A percentile compares a stretch with the other conserved stretches of the same genome.
These are phyloP conservation scores for Erysimum pusillum DNA, from an alignment of 441 rosid species.

Conservation along the genomic window DNA sequence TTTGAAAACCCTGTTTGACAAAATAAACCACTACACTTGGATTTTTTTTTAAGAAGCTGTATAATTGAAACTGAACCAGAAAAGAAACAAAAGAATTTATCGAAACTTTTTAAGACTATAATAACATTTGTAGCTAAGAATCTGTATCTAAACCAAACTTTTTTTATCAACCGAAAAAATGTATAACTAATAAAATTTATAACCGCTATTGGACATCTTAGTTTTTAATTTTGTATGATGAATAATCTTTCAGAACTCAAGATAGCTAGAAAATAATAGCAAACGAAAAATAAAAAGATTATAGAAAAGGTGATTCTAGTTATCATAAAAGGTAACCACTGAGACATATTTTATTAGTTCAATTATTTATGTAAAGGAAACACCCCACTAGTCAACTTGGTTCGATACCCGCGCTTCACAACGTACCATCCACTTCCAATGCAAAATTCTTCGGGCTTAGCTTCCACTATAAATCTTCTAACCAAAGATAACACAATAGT, in stretches of 20 bases:
- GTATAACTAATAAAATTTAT: neutral
- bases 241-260: neutral
- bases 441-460: conserved; percentile 4
- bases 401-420: conserved; percentile 26
- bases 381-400: conserved; percentile 34
- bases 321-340: conserved; percentile 19
- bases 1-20: no score
- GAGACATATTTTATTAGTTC: neutral
- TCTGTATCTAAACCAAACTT: no score
- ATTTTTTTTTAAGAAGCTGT: no score
- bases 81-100: neutral
- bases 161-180: neutral
- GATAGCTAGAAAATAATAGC: neutral
- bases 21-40: no score
- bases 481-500: conserved; percentile 2
- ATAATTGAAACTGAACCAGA: no score
- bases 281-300: neutral
- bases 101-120: neutral
- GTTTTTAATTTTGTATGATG: neutral
- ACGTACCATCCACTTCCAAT: conserved; percentile 1
- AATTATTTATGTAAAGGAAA: neutral
- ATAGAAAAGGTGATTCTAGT: neutral
- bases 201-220: neutral
- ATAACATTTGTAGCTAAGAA: no score
- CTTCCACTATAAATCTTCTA: neutral